phyloP scores from a whole-genome alignment of 768 basidiomycete genomes.

The Cystobasidiopsis lactophilus region DNA sequence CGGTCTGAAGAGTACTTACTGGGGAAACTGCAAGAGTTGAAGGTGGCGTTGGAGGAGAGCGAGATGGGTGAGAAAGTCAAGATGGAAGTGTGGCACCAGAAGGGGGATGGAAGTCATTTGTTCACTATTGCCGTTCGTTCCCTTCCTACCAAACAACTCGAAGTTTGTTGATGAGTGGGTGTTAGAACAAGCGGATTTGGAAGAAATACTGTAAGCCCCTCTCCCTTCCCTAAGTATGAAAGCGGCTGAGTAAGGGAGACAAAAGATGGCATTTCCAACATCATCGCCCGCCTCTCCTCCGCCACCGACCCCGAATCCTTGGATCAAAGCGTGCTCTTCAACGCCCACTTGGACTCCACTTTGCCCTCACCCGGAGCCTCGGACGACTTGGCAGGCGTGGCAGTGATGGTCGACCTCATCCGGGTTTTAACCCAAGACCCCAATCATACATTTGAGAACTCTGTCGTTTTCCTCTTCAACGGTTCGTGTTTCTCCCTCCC shows the following conservation, averaged over 20 bases:
- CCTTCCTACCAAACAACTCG: no score
- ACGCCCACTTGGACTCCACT: constrained; percentile 73
- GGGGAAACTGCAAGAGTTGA: constrained; percentile 39
- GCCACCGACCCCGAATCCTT: constrained; percentile 43
- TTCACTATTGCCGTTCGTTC: no score
- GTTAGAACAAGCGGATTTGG: constrained; percentile 20
- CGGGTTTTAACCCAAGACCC: constrained; percentile 46
- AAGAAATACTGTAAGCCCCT: constrained; percentile 9
- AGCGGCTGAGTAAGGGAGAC: no score
- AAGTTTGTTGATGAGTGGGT: no score
- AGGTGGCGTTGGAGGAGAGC: constrained; percentile 36
- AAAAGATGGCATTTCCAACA: constrained; percentile 56
- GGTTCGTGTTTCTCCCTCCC: no score
- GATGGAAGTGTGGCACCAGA: constrained; percentile 28
- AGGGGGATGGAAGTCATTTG: no score
- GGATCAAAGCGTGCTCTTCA: constrained; percentile 63
- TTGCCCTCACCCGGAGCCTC: constrained; percentile 63
- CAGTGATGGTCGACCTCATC: constrained; percentile 74
- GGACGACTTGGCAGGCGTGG: constrained; percentile 71
- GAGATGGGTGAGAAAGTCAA: constrained; percentile 28
- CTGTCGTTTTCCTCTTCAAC: constrained; percentile 78
- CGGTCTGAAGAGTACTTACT: constrained; percentile 64
- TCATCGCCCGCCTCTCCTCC: constrained; percentile 65
- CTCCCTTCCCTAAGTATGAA: background rate
- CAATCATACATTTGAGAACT: constrained; percentile 33